Evolutionary conservation across 495 filamentous ascomycete genomes (phyloP), one percentile per base, ranked within the genome.

Genomic region (Coniosporium apollinis): DNA sequence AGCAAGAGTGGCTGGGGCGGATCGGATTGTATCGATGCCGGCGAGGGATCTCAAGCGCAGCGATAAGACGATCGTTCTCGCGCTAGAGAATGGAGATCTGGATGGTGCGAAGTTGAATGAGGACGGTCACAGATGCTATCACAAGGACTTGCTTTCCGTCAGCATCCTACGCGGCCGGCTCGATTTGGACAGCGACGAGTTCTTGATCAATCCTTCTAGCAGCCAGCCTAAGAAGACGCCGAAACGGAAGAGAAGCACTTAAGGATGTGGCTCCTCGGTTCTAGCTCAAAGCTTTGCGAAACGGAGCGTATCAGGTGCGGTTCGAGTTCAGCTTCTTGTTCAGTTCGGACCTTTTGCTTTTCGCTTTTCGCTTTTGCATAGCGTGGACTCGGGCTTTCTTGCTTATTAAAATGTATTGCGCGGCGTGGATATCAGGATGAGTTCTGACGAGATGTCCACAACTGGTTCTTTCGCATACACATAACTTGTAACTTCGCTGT

Each of bases 1-100:
- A 3, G 44, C 37, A 28, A 39, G 38, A 11, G 15, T 16, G 8
- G 47, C 46, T 9, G 59, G 59, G 5, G 57, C 50, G 7, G 15
- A 22, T 4, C 18, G 37, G 6, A 28, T 38, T 0, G 17, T 45
- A 1, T 19, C 6, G 1, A 50, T 44, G 30, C 18, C 35, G 2
- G 35, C 28, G 13, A 47, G 38, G 28, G 45, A 48, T 3, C 13
- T 42, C 18, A 36, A 38, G 7, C 7, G 7, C 15, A 3, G 9
- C 1, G 9, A 22, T n/a, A 32, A 42, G 26, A 37, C 24, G 4
- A 36, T 47, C 10, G n/a, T 39, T 10, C 28, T 51, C 1, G 48
- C 35, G 2, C 1, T 30, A 9, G 45, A 45, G 2, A 18, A 45
- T 10, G 37, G 32, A 3, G 48, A 51, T 22, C 11, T 19, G 1